Evolutionary conservation across 768 basidiomycete species (phyloP).

Genomic region (Agrocybe pediades): DNA sequence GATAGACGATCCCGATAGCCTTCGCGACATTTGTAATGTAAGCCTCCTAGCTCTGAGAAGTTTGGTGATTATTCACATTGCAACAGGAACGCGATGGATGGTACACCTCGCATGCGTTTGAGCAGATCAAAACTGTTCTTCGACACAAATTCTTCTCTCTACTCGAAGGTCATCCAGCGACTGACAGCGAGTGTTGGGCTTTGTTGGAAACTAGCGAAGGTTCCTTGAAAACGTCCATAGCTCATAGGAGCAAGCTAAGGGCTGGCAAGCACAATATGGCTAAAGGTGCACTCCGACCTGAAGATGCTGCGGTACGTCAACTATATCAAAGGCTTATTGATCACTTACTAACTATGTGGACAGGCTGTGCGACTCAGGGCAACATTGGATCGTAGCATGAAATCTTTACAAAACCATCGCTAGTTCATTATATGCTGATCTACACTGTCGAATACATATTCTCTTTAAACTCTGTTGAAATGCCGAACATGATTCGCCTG

Average conservation of each 20-base stretch:
- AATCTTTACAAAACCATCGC: conserved; percentile 33
- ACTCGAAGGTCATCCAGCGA: conserved; percentile 68
- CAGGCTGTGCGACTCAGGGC: conserved; percentile 75
- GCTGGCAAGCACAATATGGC: conserved; percentile 87
- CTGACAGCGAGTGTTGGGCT: conserved; percentile 72
- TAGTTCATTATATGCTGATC: conserved; percentile 7
- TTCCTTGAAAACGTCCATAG: conserved; percentile 38
- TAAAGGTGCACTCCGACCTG: conserved; percentile 78
- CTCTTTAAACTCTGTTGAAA: background rate
- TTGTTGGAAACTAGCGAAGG: conserved; percentile 51
- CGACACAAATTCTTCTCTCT: conserved; percentile 85
- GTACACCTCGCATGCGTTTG: conserved; percentile 77
- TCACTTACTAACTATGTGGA: background rate
- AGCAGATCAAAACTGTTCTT: conserved; percentile 82
- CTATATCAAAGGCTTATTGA: background rate
- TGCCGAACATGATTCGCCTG: background rate
- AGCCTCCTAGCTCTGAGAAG: conserved; percentile 25
- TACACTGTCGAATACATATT: conserved; percentile 3
- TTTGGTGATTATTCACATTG: background rate
- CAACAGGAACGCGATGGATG: conserved; percentile 83
- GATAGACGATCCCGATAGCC: conserved; percentile 72
- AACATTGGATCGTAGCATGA: conserved; percentile 57
- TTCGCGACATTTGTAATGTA: conserved; percentile 77
- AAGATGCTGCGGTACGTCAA: conserved; percentile 75
- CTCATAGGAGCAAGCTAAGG: conserved; percentile 50